Evolutionary conservation across 345 rosid genomes (phyloP).

Genomic region (Brassica carinata): DNA sequence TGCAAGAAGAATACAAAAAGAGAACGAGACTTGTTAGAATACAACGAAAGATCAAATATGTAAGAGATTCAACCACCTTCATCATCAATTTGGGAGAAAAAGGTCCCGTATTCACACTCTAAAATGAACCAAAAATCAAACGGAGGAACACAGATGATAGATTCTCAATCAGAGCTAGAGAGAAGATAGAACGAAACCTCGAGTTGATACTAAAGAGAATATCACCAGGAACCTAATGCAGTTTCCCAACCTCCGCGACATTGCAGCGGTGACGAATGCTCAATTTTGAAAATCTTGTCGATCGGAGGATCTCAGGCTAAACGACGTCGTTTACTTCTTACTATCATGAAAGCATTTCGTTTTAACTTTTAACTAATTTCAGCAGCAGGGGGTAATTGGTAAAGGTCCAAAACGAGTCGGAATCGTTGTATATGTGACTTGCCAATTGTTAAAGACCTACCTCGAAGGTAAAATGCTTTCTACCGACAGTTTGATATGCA

Average conservation of each 20-base stretch:
- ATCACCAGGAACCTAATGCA: neutral
- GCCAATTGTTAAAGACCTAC: no score
- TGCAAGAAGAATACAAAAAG: neutral
- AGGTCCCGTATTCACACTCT: neutral
- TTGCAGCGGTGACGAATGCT: neutral
- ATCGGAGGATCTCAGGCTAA: no score
- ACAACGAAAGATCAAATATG: neutral
- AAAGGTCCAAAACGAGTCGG: no score
- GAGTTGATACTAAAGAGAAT: neutral
- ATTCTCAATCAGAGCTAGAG: no score
- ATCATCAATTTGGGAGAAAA: neutral
- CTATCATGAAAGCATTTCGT: no score
- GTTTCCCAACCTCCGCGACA: neutral
- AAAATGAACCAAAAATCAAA: no score
- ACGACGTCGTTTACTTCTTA: no score
- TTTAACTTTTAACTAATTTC: no score
- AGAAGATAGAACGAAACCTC: neutral
- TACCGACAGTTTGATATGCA: neutral
- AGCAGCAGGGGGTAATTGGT: no score
- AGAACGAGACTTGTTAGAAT: conserved; percentile 23
- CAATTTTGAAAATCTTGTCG: neutral
- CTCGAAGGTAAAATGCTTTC: neutral
- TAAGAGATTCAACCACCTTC: neutral
- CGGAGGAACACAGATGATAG: no score
- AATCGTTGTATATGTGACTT: no score